Base-by-base conservation (phyloP, 306 rosid species). In the Rosa rugosa region DNA sequence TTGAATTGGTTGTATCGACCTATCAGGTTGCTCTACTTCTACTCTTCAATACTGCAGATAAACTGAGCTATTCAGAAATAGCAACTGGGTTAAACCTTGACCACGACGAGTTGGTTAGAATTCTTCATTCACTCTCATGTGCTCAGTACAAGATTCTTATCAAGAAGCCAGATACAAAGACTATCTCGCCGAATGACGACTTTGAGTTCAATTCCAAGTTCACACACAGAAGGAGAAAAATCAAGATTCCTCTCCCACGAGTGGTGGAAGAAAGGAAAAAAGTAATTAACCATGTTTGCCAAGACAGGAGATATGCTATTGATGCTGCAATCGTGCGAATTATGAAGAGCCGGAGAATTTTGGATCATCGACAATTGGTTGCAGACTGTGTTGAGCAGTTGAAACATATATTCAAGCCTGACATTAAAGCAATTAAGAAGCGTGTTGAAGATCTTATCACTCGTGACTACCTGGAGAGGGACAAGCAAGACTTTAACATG, bases 271-370 rank as follows among this genome's bases (percentile, higher is more conserved):
- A 90, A 69, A 90, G 89, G 80, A 92, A 80, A 84, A 86, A 79
- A 62, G 86, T 88, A n/a, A 77, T 81, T 54, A 88, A 88, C 79
- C 89, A 87, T 47, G 94, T 92, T 27, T 88, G 86, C 84, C 84
- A 87, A 80, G 94, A 88, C 73, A 59, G 91, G 73, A 82, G 90
- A 42, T 90, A 86, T 75, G 88, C 94, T 38, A 92, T 90, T 25
- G 97, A 92, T 76, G 94, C 93, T 40, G 84, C 94, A 11, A 78
- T 92, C 22, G 91, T 92, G 75, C 90, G 94, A 68, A 90, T 90
- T 38, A 92, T 92, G 93, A 90, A 92, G 80, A 84, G 88, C 44
- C 75, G 93, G 56, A 92, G 90, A 83, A 75, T 84, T 63, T 77
- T 88, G 83, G 85, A 83, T 31, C 84, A 81, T 75, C 93, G 86